Conservation (phyloP, 1,139 yeast genomes). For the Magnusiomyces clavatus region DNA sequence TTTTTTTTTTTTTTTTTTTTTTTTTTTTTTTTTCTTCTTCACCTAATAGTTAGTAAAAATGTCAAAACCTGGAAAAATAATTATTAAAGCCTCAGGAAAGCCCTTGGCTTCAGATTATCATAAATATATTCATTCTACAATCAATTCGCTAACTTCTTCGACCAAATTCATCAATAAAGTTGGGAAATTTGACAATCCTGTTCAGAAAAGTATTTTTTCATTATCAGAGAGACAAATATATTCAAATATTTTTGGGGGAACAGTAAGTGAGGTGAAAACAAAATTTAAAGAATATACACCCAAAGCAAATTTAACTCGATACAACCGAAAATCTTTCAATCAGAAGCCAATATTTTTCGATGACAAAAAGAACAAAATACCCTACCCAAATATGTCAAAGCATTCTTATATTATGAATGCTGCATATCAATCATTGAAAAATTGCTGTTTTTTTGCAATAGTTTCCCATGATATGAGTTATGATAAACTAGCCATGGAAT, state of each 20-base stretch:
- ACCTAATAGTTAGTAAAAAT: not conserved
- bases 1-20: not conserved
- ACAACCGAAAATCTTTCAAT: not conserved
- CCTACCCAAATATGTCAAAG: conserved; percentile 7
- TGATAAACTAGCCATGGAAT: not conserved
- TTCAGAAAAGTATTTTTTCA: conserved; percentile 3
- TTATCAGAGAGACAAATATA: conserved; percentile 5
- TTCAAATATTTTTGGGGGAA: conserved; percentile 1
- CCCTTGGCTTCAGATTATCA: not conserved
- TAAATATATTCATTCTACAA: not conserved
- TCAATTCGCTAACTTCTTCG: not conserved
- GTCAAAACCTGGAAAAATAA: not conserved
- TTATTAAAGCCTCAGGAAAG: not conserved
- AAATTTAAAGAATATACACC: not conserved
- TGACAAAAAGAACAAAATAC: not conserved
- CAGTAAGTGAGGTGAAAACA: not conserved
- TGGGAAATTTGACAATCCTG: conserved; percentile 4
- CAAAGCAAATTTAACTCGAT: not conserved
- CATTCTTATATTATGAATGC: conserved; percentile 8
- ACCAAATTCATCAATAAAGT: conserved; percentile 8
- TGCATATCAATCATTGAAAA: conserved; percentile 1
- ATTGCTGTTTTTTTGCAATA: conserved; percentile 8
- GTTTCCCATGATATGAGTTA: conserved; percentile 4
- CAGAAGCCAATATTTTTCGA: not conserved
- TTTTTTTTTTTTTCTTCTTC: not conserved